Base-by-base conservation (phyloP, 495 filamentous ascomycete genomes). In the Friedmanniomyces simplex region DNA sequence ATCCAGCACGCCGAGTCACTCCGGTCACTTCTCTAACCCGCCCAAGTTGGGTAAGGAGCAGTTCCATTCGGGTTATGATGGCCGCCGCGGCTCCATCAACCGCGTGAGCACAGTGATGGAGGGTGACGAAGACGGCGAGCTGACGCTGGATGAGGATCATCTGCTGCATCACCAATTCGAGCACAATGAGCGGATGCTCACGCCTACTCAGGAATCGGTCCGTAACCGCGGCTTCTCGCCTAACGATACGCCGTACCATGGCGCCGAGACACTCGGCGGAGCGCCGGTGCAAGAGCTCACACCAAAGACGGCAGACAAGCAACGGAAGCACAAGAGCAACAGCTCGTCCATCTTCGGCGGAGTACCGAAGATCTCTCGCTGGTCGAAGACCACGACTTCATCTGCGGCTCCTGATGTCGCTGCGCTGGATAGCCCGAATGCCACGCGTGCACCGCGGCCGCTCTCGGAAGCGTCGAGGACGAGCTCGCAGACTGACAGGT, bases 301-400 rank as follows among this genome's bases (percentile, higher is more conserved):
- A 0, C 88, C 89, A 30, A 76, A 72, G 63, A 82, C 80, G 7
- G 86, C 81, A 10, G 86, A 88, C 28, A 90, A 91, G 70, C 77
- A 80, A 56, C 83, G 85, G 63, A 96, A 96, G 73, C 89, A 95
- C 71, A 94, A 95, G 70, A 93, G 88, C 12, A 88, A 80, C 70
- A 84, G 80, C 63, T 91, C 89, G 14, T 93, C 88, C 3, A 84
- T 95, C 68, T 93, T 90, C 48, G 69, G 66, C 20, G 59, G 55
- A 2, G 63, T 63, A 72, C 88, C 89, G 24, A 95, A 91, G 71
- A 87, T 96, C 58, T 97, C 94, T 13, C 82, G 93, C 30, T 99
- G 93, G 93, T 96, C 91, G 3, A 91, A 93, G 71, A 96, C 93
- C 21, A 97, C 93, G 4, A 79, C 90, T 22, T 93, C 94, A 1